Evolutionary conservation across 768 basidiomycete species (phyloP), one percentile per base, ranked within the genome.

Genomic region (Boletus sp.): DNA sequence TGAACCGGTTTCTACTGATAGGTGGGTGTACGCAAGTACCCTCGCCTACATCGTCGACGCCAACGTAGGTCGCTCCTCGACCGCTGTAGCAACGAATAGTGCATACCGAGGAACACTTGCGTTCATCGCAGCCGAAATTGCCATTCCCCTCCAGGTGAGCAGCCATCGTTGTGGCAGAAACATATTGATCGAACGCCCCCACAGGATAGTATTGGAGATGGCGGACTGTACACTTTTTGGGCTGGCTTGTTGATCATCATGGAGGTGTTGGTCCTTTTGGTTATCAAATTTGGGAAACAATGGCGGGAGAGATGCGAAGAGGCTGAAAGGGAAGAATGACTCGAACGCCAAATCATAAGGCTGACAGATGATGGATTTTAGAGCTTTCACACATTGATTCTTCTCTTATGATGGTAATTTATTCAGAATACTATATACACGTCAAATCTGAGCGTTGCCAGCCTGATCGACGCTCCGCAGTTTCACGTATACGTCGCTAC

Each of bases 1-100:
- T 52, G 7, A 57, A 20, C 14, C 14, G 17, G 14, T 52, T 44
- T 40, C 32, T 30, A 7, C 18, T 5, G 14, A 41, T 49, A 83
- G 81, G 57, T 77, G 78, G 71, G 81, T 84, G 50, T 89, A 86
- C 66, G 75, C 82, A 2, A 85, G 82, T 39, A 86, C 87, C 1
- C 76, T 96, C 20, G 88, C 92, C 0, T 95, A 93, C 66, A 81
- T 94, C 42, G 90, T 94, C 17, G 94, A 96, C 64, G 84, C 91
- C 7, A 95, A 95, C 66, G 74, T 77, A 7, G 94, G 94, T 7
- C 82, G 89, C 9, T 91, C 90, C 1, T 88, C 90, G 1, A 83
- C 83, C 2, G 90, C 89, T 0, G 82, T 84, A 9, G 91, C 93
- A 1, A 72, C 77, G 42, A 95, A 95, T 67, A 89, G 87, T 52